Percentiles rank a stretch among this genome's conserved stretches.
phyloP scores from a whole-genome alignment of 345 rosid genomes.

The Rhizophora mangle region DNA sequence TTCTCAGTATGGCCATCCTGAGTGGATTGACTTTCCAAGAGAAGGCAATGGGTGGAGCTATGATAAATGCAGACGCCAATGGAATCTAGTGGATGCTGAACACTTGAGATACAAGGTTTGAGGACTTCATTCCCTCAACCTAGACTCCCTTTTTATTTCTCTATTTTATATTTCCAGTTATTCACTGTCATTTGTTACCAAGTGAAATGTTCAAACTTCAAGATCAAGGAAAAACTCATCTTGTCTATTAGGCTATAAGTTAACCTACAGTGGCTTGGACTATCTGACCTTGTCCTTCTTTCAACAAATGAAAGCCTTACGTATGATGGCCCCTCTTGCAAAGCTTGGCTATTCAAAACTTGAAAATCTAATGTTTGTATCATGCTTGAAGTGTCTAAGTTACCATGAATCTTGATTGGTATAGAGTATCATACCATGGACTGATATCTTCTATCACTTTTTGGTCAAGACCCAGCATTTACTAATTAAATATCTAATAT shows the following conservation, averaged over 20 bases:
- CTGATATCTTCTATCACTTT: too few relatives aligned
- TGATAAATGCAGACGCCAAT: constrained; percentile 71
- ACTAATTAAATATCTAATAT: too few relatives aligned
- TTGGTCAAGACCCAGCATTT: too few relatives aligned
- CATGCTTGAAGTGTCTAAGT: too few relatives aligned
- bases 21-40: constrained; percentile 86
- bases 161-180: neutral
- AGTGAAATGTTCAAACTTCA: too few relatives aligned
- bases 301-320: neutral
- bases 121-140: constrained; percentile 4
- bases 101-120: constrained; percentile 73
- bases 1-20: constrained; percentile 79
- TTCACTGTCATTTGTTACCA: neutral
- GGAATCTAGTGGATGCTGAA: constrained; percentile 56
- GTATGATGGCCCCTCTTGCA: neutral
- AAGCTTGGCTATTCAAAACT: too few relatives aligned
- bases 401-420: too few relatives aligned
- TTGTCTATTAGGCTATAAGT: neutral
- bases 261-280: neutral
- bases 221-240: too few relatives aligned
- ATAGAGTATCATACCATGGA: too few relatives aligned
- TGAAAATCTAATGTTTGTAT: too few relatives aligned
- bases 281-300: neutral
- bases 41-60: constrained; percentile 87
- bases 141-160: constrained; percentile 5